Conservation (phyloP, 139 green algal species). For the Diplosphaera chodatii region DNA sequence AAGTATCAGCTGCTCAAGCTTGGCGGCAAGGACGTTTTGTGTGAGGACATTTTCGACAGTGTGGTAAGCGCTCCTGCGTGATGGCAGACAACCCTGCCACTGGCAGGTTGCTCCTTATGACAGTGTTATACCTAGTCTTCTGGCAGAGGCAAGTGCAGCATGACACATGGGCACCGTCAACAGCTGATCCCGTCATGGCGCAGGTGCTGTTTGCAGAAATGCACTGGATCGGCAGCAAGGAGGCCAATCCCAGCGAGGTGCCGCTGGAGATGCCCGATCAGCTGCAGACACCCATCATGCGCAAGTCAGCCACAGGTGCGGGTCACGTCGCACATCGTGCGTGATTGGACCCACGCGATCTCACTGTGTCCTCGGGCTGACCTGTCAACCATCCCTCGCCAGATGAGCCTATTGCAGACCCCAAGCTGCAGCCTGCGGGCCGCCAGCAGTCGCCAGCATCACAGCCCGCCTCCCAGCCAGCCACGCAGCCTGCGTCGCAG, state of each 20-base stretch:
- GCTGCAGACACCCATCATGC: constrained; percentile 21
- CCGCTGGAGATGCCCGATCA: constrained; percentile 56
- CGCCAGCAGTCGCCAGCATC: not conserved
- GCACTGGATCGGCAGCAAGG: constrained; percentile 67
- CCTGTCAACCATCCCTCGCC: too few species aligned
- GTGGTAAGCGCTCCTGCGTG: constrained; percentile 66
- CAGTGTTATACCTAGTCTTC: too few species aligned
- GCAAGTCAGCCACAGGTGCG: not conserved
- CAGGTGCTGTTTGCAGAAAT: constrained; percentile 75
- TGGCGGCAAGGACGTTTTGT: constrained; percentile 43
- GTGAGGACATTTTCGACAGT: constrained; percentile 83
- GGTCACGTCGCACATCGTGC: too few species aligned
- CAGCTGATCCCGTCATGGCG: too few species aligned
- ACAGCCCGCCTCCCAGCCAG: not conserved
- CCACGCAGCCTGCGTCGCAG: not conserved
- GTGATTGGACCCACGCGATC: too few species aligned
- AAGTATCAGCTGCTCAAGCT: constrained; percentile 74
- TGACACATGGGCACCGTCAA: too few species aligned
- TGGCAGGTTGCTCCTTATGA: too few species aligned
- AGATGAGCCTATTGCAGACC: too few species aligned
- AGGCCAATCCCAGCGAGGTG: constrained; percentile 78
- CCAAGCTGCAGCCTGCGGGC: not conserved
- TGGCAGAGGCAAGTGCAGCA: too few species aligned
- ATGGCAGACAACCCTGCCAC: too few species aligned
- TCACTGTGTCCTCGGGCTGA: too few species aligned